A percentile compares a stretch with the other conserved stretches of the same genome.
Conservation (phyloP, 2,329 filamentous ascomycete genomes). For the Karstenula rhodostoma region DNA sequence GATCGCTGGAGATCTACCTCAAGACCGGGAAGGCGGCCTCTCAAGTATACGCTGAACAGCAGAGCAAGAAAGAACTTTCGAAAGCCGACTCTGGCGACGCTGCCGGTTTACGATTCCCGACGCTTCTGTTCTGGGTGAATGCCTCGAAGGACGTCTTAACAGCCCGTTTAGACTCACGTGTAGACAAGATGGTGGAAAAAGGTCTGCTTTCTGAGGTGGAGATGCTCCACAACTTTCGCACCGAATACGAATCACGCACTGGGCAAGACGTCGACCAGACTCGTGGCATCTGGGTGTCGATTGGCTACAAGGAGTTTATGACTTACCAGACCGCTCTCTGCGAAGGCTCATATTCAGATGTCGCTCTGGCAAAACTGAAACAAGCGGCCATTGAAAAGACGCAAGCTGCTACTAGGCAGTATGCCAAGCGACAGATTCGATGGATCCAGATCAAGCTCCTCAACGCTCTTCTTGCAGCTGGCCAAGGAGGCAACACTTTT, state of each 20-base stretch:
- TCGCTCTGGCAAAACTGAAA: slow-evolving; percentile 65
- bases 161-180: slow-evolving; percentile 75
- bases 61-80: slow-evolving; percentile 41
- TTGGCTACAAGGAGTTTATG: slow-evolving; percentile 92
- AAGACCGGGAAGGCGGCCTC: slow-evolving; percentile 83
- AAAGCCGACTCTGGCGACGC: neutral
- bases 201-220: slow-evolving; percentile 71
- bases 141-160: slow-evolving; percentile 73
- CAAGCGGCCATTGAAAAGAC: slow-evolving; percentile 73
- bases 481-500: slow-evolving; percentile 68
- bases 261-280: slow-evolving; percentile 72
- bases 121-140: slow-evolving; percentile 88
- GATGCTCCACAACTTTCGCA: slow-evolving; percentile 59
- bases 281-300: slow-evolving; percentile 93
- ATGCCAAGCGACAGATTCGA: slow-evolving; percentile 81
- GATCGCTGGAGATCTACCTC: slow-evolving; percentile 89
- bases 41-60: slow-evolving; percentile 84
- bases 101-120: slow-evolving; percentile 58
- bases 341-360: slow-evolving; percentile 33
- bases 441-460: slow-evolving; percentile 90
- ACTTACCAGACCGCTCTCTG: slow-evolving; percentile 64
- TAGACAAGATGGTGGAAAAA: slow-evolving; percentile 81
- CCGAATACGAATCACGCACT: slow-evolving; percentile 50
- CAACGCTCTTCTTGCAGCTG: slow-evolving; percentile 68
- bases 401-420: slow-evolving; percentile 84